Evolutionary conservation across 2,329 filamentous ascomycete species (phyloP), one percentile per base, ranked within the genome.

Genomic region (Penicillium psychrosexuale): DNA sequence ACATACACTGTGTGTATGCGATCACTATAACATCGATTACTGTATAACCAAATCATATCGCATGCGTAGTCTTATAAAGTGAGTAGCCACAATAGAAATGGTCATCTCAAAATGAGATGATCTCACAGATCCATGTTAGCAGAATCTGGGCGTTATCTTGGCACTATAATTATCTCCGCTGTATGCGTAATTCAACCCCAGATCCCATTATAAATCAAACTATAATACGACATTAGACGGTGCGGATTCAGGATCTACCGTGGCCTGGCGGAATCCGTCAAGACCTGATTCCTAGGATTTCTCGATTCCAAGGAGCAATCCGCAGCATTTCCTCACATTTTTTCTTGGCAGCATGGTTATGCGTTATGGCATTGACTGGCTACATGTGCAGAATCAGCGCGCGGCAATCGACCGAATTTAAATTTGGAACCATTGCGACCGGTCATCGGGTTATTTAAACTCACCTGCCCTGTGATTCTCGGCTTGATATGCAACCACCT

Each of bases 111-210:
- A 44, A 51, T 39, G 15, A 42, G 49, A 40, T 38, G 47, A 54
- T 54, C 47, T 50, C 39, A 51, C 47, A 54, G 17, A 38, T 47
- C 22, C 39, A 39, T 19, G 19, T 27, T 39, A 36, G 47, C 28
- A 22, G 33, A 54, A 45, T 34, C 52, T 51, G 11, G 47, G 51
- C 51, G 8, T 27, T 28, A 12, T n/a, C 52, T 54, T 54, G 52
- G 52, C 52, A 13, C 5, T n/a, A 38, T 9, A 15, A 39, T 50
- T 15, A 39, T 51, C 19, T 17, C 31, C 34, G 33, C 33, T 28
- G 31, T 5, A 34, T 44, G 39, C 40, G 47, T 51, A 36, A 28
- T 54, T 36, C 39, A 33, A 27, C 33, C 47, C 39, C 34, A 8
- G n/a, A 39, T 8, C 27, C 6, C 33, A 51, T 33, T 11, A 19